These are phyloP conservation scores for Chaetomiaceae sp. DNA, from an alignment of 2,329 filamentous ascomycete genomes.

Conservation along the genomic window DNA sequence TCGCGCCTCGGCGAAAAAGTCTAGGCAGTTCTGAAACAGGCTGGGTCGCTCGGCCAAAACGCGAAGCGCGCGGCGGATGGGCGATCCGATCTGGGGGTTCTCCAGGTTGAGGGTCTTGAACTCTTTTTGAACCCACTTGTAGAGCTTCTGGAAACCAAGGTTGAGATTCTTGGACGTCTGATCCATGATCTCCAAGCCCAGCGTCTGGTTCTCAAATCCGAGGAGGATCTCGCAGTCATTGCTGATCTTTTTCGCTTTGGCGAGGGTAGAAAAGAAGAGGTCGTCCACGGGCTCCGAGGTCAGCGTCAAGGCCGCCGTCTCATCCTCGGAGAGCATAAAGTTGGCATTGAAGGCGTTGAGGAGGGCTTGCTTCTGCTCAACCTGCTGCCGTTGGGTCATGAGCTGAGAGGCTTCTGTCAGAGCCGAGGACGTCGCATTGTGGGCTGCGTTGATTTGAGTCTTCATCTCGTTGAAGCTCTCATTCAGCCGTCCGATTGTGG, in stretches of 20 bases:
- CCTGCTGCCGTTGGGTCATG: slow-evolving; percentile 65
- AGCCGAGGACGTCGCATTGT: slow-evolving; percentile 67
- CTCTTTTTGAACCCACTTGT: slow-evolving; percentile 90
- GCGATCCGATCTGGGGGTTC: slow-evolving; percentile 83
- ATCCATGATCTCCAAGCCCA: slow-evolving; percentile 89
- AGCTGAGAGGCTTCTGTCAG: slow-evolving; percentile 73
- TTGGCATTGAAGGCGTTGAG: slow-evolving; percentile 73
- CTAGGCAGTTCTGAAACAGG: slow-evolving; percentile 87
- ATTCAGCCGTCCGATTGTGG: slow-evolving; percentile 73
- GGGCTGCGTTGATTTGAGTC: slow-evolving; percentile 68
- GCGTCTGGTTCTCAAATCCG: slow-evolving; percentile 80
- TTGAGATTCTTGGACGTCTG: slow-evolving; percentile 83
- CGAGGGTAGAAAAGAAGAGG: slow-evolving; percentile 72
- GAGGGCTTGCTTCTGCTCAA: slow-evolving; percentile 75
- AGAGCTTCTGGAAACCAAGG: slow-evolving; percentile 88
- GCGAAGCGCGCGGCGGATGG: slow-evolving; percentile 76
- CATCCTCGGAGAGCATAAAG: slow-evolving; percentile 80
- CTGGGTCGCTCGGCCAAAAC: slow-evolving; percentile 86
- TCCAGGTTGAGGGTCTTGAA: slow-evolving; percentile 91
- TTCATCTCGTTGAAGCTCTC: slow-evolving; percentile 77
- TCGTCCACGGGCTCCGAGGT: slow-evolving; percentile 80
- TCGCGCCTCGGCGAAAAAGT: slow-evolving; percentile 86
- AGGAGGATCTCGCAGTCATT: slow-evolving; percentile 85
- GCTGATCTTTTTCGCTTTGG: slow-evolving; percentile 79
- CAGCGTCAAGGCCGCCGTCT: slow-evolving; percentile 69